Evolutionary conservation across 148 eudicot genomes (phyloP).

Genomic region (Diospyros lotus): DNA sequence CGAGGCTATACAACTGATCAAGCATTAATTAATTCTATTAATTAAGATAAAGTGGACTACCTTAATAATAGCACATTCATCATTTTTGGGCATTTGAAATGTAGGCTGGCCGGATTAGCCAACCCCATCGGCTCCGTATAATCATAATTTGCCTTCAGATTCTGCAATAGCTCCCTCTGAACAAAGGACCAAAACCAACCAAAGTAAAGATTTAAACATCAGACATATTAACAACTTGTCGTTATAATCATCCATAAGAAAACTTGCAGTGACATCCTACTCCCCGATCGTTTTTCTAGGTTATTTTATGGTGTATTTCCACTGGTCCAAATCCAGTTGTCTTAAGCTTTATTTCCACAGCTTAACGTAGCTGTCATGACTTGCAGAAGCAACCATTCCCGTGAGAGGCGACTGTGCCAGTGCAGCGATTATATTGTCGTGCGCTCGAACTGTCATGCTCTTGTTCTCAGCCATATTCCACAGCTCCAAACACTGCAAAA

Average conservation of each 20-base stretch:
- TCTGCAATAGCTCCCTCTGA: too few relatives aligned
- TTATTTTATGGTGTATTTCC: background rate
- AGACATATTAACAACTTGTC: background rate
- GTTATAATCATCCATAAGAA: background rate
- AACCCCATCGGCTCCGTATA: too few relatives aligned
- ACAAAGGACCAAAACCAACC: too few relatives aligned
- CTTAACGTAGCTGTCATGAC: conserved; percentile 85
- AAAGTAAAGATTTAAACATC: background rate
- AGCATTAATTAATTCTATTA: too few relatives aligned
- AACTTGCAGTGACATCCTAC: background rate
- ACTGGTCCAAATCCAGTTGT: background rate
- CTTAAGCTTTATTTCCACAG: conserved; percentile 57
- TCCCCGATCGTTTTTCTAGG: too few relatives aligned
- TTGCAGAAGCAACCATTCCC: conserved; percentile 97
- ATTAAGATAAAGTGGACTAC: too few relatives aligned
- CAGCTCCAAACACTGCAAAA: conserved; percentile 76
- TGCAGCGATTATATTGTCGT: conserved; percentile 80
- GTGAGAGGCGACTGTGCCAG: conserved; percentile 67
- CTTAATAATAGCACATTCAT: too few relatives aligned
- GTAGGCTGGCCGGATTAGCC: too few relatives aligned
- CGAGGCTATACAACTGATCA: too few relatives aligned
- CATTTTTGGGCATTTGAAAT: too few relatives aligned
- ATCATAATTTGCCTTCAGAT: too few relatives aligned
- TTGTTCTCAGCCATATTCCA: conserved; percentile 97
- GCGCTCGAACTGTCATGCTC: conserved; percentile 91